Evolutionary conservation across 1,284 basidiomycete genomes (phyloP), one percentile per base, ranked within the genome.

Genomic region (Austroboletus olivaceoglutinosus): DNA sequence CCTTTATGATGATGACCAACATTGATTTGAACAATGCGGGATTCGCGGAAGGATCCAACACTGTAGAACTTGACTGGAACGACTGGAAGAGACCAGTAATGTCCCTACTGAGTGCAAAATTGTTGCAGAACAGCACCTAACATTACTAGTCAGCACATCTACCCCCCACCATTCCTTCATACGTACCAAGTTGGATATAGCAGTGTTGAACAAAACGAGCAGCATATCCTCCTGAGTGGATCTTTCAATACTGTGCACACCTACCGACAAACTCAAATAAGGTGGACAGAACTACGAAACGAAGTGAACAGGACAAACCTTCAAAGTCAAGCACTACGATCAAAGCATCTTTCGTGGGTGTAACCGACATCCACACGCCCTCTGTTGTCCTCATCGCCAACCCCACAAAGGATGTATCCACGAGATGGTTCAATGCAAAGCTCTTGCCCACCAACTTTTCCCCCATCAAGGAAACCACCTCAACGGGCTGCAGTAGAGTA

Each of bases 321-420:
- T 85, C 83, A 51, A 85, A 85, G 57, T 85, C 83, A 2, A 85
- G 69, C 0, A 82, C 76, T 7, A 85, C 81, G 11, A 85, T 70
- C 21, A 85, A 62, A 0, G 66, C 62, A 27, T 80, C 74, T 36
- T 76, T 69, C 0, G 82, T 83, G 0, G 83, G 83, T 3, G 83
- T 83, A 4, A 80, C 79, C 0, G 83, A 82, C 75, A 85, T 79
- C 83, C 83, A 85, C 2, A 83, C 80, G 1, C 82, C 82, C 67
- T 85, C 83, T 56, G 57, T 85, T 1, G 82, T 85, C 21, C 82
- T 69, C 81, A 85, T 83, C 0, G 83, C 84, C 5, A 77, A 81
- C 1, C 83, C 84, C 25, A 82, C 81, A 55, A 85, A 85, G 0
- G 82, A 84, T 0, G 83, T 81, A 55, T 85, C 82, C 0, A 73